Conservation (phyloP, 2,329 filamentous ascomycete species). For the Colletotrichum musae region DNA sequence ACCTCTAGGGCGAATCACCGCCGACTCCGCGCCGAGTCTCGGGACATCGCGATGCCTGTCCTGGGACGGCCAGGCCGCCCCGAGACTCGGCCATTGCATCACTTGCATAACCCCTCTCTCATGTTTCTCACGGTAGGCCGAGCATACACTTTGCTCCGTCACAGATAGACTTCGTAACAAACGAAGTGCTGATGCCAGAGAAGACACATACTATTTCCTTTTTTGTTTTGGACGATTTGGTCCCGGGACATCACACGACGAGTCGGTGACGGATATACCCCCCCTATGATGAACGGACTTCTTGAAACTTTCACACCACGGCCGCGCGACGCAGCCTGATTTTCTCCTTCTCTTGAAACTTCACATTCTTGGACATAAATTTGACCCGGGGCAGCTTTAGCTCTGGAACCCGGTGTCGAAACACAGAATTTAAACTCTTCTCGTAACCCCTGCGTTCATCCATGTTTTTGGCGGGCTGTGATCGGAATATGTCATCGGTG, state of each 20-base stretch:
- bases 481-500: too few species aligned
- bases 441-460: neutral
- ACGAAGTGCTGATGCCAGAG: constrained; percentile 9
- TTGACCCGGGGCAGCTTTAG: neutral
- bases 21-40: neutral
- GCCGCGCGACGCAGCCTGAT: constrained; percentile 22
- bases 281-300: constrained; percentile 22
- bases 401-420: neutral
- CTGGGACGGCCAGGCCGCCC: neutral
- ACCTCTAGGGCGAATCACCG: neutral
- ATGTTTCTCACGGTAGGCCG: constrained; percentile 21
- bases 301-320: neutral
- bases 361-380: constrained; percentile 2
- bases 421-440: neutral
- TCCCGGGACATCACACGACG: constrained; percentile 20
- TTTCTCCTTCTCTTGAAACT: constrained; percentile 2
- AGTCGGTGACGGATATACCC: constrained; percentile 39
- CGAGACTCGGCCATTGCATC: neutral
- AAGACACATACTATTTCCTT: constrained; percentile 18
- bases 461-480: neutral
- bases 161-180: neutral
- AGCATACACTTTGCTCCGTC: constrained; percentile 1
- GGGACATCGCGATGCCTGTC: neutral
- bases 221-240: neutral
- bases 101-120: neutral